These are phyloP conservation scores for Immersiella caudata DNA, from an alignment of 495 filamentous ascomycete species.

Conservation along the genomic window DNA sequence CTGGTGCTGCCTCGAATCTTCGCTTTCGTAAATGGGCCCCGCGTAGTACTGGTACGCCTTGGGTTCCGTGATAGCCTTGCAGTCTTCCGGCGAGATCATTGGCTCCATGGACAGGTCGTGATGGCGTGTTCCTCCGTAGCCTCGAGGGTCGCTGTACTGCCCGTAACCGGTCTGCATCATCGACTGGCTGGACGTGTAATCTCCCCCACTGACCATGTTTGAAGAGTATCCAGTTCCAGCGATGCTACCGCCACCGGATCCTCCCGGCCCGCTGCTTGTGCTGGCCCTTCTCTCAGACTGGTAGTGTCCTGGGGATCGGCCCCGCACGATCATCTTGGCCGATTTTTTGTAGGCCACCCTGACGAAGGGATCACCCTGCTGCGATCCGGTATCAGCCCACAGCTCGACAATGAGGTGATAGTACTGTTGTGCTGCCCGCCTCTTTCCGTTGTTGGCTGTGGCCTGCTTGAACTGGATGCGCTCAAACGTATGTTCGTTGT, in stretches of 20 bases:
- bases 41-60: slow-evolving; percentile 55
- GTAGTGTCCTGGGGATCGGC: slow-evolving; percentile 91
- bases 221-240: slow-evolving; percentile 50
- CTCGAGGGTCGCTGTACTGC: slow-evolving; percentile 42
- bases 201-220: slow-evolving; percentile 38
- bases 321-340: slow-evolving; percentile 88
- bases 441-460: slow-evolving; percentile 94
- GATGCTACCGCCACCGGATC: slow-evolving; percentile 55
- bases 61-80: slow-evolving; percentile 45
- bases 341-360: slow-evolving; percentile 81
- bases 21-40: slow-evolving; percentile 46
- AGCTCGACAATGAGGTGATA: slow-evolving; percentile 92
- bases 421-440: slow-evolving; percentile 88
- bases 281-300: slow-evolving; percentile 77
- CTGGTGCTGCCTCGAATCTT: slow-evolving; percentile 41
- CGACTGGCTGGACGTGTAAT: slow-evolving; percentile 41
- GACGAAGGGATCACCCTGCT: slow-evolving; percentile 59
- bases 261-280: slow-evolving; percentile 72
- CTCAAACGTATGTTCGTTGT: slow-evolving; percentile 74
- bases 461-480: slow-evolving; percentile 96
- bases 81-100: slow-evolving; percentile 50
- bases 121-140: slow-evolving; percentile 44
- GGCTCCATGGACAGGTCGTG: slow-evolving; percentile 49
- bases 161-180: slow-evolving; percentile 37
- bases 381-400: slow-evolving; percentile 69